These are phyloP conservation scores for Hortaea werneckii DNA, from an alignment of 2,329 filamentous ascomycete genomes.

Conservation along the genomic window DNA sequence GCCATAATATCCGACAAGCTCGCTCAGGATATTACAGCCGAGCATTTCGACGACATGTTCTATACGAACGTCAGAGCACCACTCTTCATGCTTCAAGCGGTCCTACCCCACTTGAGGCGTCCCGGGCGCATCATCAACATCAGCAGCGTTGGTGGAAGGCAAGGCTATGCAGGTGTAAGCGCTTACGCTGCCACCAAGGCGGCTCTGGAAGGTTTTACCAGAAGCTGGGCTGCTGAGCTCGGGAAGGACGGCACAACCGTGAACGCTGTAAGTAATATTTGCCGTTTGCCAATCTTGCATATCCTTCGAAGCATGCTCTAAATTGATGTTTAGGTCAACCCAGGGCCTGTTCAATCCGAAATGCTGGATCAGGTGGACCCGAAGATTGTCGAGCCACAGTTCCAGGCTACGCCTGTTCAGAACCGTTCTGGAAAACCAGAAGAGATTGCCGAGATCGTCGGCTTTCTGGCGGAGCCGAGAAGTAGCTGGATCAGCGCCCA, in stretches of 20 bases:
- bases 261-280: constrained; percentile 31
- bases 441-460: constrained; percentile 48
- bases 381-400: constrained; percentile 41
- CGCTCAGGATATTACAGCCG: constrained; percentile 32
- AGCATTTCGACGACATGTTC: constrained; percentile 46
- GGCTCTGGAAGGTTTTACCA: constrained; percentile 50
- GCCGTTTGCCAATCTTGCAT: no score
- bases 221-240: constrained; percentile 49
- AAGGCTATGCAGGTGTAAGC: constrained; percentile 36
- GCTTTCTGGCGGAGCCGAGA: constrained; percentile 39
- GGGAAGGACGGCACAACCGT: constrained; percentile 49
- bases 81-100: constrained; percentile 44
- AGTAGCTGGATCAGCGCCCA: constrained; percentile 36
- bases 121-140: constrained; percentile 50
- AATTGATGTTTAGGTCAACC: constrained; percentile 32
- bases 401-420: constrained; percentile 41
- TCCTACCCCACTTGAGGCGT: constrained; percentile 40
- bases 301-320: no score
- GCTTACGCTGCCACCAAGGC: constrained; percentile 50
- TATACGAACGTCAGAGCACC: constrained; percentile 48
- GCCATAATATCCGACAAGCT: constrained; percentile 18
- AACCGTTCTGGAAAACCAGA: constrained; percentile 42
- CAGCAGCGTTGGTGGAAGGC: constrained; percentile 42
- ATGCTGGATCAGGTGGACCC: constrained; percentile 45
- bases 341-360: constrained; percentile 49